Base-by-base conservation (phyloP, 768 basidiomycete genomes). In the Jaapia argillacea region DNA sequence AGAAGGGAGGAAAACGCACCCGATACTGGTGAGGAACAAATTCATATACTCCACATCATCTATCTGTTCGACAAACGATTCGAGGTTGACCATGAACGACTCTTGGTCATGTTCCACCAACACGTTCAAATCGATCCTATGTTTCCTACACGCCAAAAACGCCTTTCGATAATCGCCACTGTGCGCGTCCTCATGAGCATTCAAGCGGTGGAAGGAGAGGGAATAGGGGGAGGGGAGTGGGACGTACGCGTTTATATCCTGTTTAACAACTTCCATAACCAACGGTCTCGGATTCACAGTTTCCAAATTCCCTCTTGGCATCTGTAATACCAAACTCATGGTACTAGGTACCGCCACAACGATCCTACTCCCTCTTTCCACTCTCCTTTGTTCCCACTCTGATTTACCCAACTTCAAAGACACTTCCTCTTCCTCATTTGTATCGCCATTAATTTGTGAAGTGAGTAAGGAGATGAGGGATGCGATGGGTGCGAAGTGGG, bases 251-350 rank as follows among this genome's bases (percentile, higher is more conserved):
- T 83, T 71, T 4, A 97, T 65, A 55, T 93, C 85, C 42, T 75
- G 68, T 41, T 75, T 74, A 1, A 98, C 81, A 4, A 89, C 81
- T 44, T 81, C 74, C 69, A 96, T 78, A 14, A 97, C 92, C 52
- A 99, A 62, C 10, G 93, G 86, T 35, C 96, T 70, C 3, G 96
- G 96, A 53, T 85, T 89, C 42, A 99, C 81, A 1, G 91, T 97
- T 66, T 99, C 96, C 47, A 99, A 57, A 61, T 98, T 98, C 1
- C 96, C 96, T 50, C 96, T 68, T 0, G 94, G 96, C 94, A 98
- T 98, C 63, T 99, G 96, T 6, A 99, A 65, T 0, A 98, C 86
- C 25, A 99, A 61, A 52, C 74, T 81, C 88, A 93, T 97, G 5
- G 78, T 65, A 46, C 82, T 90, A 1, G 92, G 84, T 1, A 96